Conservation (phyloP, 768 basidiomycete genomes). For the Auriscalpium orientale region DNA sequence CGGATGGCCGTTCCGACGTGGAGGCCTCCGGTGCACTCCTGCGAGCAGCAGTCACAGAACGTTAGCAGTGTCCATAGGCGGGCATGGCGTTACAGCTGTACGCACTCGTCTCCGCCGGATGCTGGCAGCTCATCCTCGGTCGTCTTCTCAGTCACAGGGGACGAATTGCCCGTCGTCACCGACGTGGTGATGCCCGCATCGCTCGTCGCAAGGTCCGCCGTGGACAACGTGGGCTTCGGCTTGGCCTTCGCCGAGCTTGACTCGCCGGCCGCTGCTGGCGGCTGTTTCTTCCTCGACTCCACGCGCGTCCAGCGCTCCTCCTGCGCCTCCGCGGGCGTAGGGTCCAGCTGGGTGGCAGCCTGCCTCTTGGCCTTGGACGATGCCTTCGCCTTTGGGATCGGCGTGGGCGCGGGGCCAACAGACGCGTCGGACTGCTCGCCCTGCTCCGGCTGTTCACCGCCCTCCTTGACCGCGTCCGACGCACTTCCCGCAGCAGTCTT, state of each 20-base stretch:
- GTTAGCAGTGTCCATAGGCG: too few relatives aligned
- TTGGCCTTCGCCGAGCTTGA: not conserved
- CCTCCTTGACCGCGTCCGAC: slow-evolving; percentile 1
- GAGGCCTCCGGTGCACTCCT: slow-evolving; percentile 53
- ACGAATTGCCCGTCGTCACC: slow-evolving; percentile 37
- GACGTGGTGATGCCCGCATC: slow-evolving; percentile 46
- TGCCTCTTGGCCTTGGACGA: slow-evolving; percentile 28
- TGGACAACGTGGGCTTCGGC: slow-evolving; percentile 8
- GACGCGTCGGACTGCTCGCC: slow-evolving; percentile 21
- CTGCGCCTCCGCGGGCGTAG: slow-evolving; percentile 29
- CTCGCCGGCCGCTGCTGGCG: slow-evolving; percentile 1
- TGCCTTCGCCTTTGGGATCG: slow-evolving; percentile 8
- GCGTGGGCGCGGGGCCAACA: slow-evolving; percentile 12
- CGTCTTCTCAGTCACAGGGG: slow-evolving; percentile 26
- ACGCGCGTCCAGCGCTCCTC: slow-evolving; percentile 71
- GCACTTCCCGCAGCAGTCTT: slow-evolving; percentile 10
- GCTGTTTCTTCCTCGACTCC: slow-evolving; percentile 34
- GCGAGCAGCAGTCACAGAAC: slow-evolving; percentile 10
- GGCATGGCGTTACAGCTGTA: slow-evolving; percentile 4
- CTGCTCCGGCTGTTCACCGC: slow-evolving; percentile 10
- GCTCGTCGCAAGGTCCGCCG: slow-evolving; percentile 31
- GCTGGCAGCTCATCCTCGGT: slow-evolving; percentile 40
- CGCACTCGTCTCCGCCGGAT: slow-evolving; percentile 66
- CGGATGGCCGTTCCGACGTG: slow-evolving; percentile 28
- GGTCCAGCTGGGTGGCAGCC: slow-evolving; percentile 16